These are phyloP conservation scores for Mrakiaceae sp. DNA, from an alignment of 1,284 basidiomycete genomes.

Conservation along the genomic window DNA sequence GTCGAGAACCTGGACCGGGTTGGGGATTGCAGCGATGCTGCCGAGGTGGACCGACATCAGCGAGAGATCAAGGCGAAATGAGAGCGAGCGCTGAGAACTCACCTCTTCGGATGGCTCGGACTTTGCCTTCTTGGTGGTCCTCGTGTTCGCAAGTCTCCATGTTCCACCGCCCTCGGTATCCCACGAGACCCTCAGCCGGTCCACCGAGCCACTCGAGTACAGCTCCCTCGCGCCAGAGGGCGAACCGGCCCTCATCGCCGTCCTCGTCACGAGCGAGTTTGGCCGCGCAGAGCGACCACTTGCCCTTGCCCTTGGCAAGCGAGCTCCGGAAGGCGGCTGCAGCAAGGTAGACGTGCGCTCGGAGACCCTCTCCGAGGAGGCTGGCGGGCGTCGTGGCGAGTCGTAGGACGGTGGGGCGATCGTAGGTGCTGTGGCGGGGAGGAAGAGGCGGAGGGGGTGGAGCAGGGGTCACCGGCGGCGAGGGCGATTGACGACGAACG, in stretches of 20 bases:
- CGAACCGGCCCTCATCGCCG: constrained; percentile 19
- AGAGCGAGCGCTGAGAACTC: constrained; percentile 3
- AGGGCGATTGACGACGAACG: constrained; percentile 26
- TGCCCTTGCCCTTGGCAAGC: constrained; percentile 25
- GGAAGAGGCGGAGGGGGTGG: constrained; percentile 25
- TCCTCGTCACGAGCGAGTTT: constrained; percentile 36
- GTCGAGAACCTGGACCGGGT: constrained; percentile 22
- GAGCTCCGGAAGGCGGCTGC: constrained; percentile 16
- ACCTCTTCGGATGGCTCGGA: neutral
- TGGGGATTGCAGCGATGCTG: constrained; percentile 3
- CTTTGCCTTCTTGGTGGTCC: neutral
- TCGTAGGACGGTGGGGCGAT: constrained; percentile 26
- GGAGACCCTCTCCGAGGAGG: constrained; percentile 37
- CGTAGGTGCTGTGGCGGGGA: constrained; percentile 13
- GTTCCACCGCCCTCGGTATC: constrained; percentile 15
- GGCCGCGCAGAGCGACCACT: constrained; percentile 37
- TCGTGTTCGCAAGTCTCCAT: constrained; percentile 16
- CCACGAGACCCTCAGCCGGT: constrained; percentile 4
- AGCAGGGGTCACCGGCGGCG: constrained; percentile 16
- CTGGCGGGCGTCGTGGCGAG: constrained; percentile 27
- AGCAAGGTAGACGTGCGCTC: constrained; percentile 35
- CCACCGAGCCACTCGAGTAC: constrained; percentile 7
- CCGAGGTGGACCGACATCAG: neutral
- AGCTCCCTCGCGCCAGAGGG: constrained; percentile 7
- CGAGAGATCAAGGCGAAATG: neutral